These are phyloP conservation scores for Thalassiosira mediterranea DNA, from an alignment of 352 stramenopile genomes.

Conservation along the genomic window DNA sequence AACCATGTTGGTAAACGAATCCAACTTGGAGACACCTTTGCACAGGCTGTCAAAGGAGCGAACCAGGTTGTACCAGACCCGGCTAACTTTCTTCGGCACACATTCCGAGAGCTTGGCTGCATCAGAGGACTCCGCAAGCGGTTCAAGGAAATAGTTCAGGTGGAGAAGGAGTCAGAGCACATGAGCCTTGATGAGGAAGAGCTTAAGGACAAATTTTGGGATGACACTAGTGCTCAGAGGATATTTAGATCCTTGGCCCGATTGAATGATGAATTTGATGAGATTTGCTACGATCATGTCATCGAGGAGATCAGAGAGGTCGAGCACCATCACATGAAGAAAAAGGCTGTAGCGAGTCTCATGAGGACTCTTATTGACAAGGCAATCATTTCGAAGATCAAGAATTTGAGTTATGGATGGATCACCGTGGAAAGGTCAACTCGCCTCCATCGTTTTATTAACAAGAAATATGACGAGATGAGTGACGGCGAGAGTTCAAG, in stretches of 20 bases:
- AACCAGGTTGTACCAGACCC: conserved; percentile 31
- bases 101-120: conserved; percentile 29
- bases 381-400: too few species aligned
- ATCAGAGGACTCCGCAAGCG: conserved; percentile 26
- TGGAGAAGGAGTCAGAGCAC: conserved; percentile 7
- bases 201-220: conserved; percentile 25
- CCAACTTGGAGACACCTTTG: conserved; percentile 34
- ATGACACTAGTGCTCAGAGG: conserved; percentile 21
- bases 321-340: not conserved
- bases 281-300: not conserved
- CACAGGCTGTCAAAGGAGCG: conserved; percentile 27
- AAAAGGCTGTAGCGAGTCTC: too few species aligned
- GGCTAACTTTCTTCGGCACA: conserved; percentile 39
- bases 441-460: too few species aligned
- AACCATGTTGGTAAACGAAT: conserved; percentile 19
- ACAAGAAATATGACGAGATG: too few species aligned
- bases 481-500: too few species aligned
- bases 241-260: conserved; percentile 29
- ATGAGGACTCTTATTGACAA: too few species aligned
- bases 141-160: conserved; percentile 19
- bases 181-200: conserved; percentile 14
- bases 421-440: too few species aligned
- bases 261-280: not conserved
- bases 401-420: too few species aligned
- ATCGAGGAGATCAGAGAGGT: not conserved